These are phyloP conservation scores for Dioscorea zingiberensis DNA, from an alignment of 106 monocot genomes.

Conservation along the genomic window DNA sequence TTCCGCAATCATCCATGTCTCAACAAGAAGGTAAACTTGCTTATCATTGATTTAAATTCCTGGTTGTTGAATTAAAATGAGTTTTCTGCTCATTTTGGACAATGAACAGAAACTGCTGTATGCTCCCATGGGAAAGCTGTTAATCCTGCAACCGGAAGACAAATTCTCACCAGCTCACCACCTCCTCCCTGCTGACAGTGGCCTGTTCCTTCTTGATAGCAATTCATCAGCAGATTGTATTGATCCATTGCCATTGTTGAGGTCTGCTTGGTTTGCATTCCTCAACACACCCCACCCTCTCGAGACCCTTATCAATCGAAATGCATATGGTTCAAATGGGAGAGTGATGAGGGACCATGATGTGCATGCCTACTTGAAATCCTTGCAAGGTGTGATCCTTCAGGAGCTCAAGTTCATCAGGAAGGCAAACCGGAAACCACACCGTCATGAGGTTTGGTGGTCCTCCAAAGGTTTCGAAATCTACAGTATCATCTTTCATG, in stretches of 20 bases:
- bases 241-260: not conserved
- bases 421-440: slow-evolving; percentile 8
- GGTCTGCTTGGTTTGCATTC: slow-evolving; percentile 23
- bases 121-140: slow-evolving; percentile 28
- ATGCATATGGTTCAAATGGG: slow-evolving; percentile 19
- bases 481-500: not conserved
- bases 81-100: not conserved
- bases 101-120: slow-evolving; percentile 23
- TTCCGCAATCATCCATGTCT: slow-evolving; percentile 84
- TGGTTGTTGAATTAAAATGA: not conserved
- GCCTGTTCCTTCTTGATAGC: slow-evolving; percentile 15
- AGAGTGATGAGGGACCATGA: slow-evolving; percentile 22
- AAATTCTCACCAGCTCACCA: slow-evolving; percentile 30
- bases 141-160: slow-evolving; percentile 27
- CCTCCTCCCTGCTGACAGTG: slow-evolving; percentile 27
- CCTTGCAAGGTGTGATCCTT: slow-evolving; percentile 12
- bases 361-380: slow-evolving; percentile 16
- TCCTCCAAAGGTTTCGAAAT: not conserved
- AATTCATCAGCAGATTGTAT: not conserved
- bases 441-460: slow-evolving; percentile 1
- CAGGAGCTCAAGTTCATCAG: slow-evolving; percentile 6
- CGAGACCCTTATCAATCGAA: slow-evolving; percentile 24
- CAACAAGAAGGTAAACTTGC: slow-evolving; percentile 58
- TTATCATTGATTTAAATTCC: not conserved
- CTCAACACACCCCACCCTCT: slow-evolving; percentile 38